A percentile compares a stretch with the other conserved stretches of the same genome.
Conservation (phyloP, 148 eudicot species). For the Rhododendron griersonianum region DNA sequence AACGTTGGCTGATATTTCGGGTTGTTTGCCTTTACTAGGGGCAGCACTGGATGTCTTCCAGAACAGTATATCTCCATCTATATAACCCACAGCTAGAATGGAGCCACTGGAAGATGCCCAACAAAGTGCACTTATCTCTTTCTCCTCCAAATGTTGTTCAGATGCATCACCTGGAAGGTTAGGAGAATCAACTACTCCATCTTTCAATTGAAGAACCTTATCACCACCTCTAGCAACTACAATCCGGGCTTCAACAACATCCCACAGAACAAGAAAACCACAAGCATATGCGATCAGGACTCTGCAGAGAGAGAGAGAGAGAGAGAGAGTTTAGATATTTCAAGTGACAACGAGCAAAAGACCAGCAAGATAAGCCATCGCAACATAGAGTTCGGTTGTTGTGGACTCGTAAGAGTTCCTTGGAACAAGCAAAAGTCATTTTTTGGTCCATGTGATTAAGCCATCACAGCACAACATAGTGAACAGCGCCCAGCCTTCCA, state of each 20-base stretch:
- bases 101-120: conserved; percentile 72
- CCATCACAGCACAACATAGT: neutral
- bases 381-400: neutral
- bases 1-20: conserved; percentile 41
- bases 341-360: neutral
- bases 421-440: neutral
- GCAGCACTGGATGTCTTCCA: conserved; percentile 51
- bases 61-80: conserved; percentile 71
- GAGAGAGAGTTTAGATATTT: neutral
- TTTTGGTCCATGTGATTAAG: conserved; percentile 1
- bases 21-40: conserved; percentile 26
- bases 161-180: conserved; percentile 23
- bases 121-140: conserved; percentile 73
- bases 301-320: conserved; percentile 23
- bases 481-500: neutral
- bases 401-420: neutral
- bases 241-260: conserved; percentile 48
- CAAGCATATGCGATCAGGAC: conserved; percentile 53
- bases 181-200: conserved; percentile 30
- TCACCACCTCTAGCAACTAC: conserved; percentile 63
- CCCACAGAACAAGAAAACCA: conserved; percentile 63
- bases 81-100: conserved; percentile 69
- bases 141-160: conserved; percentile 45
- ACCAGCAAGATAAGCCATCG: neutral
- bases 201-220: conserved; percentile 54